Base-by-base conservation (phyloP, 2,329 filamentous ascomycete species). In the Paradendryphiella salina region DNA sequence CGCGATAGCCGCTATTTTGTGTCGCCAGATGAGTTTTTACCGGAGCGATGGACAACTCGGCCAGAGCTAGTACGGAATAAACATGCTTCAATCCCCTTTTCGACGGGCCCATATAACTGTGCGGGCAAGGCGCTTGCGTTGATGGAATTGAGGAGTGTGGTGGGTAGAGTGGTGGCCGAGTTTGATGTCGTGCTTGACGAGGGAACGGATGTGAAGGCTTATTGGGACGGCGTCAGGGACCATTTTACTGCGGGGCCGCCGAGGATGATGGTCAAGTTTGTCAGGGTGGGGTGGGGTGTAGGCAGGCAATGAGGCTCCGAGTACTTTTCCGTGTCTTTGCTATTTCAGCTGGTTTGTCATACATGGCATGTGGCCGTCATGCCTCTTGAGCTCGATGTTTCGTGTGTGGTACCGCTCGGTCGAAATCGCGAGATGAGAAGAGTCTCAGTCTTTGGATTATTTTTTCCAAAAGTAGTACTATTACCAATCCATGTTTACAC, bases 51-150 rank as follows among this genome's bases (percentile, higher is more conserved):
- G 64, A 64, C 56, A 0, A 56, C 50, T 6, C 46, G 28, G 3
- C 55, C 59, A 3, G 60, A 64, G 3, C 34, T 66, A 14, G 46
- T 66, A 3, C 34, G 57, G 1, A 57, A 62, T 20, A 61, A 48
- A 31, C 37, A 77, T 29, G 87, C 87, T 0, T 91, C 88, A 70
- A 88, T 84, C 49, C 86, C 89, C 1, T 89, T 89, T 59, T 83
- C 80, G 20, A 75, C 87, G 39, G 87, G 87, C 0, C 81, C 85
- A 0, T 76, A 86, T 18, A 85, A 83, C 5, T 89, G 87, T 65
- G 86, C 88, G 36, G 86, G 86, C 0, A 88, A 88, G 75, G 78
- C 37, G 0, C 71, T 87, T 35, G 84, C 84, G 1, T 84, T 86
- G 57, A 77, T 81, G 48, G 85, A 88, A 74, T 81, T 87, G 79